Conservation (phyloP, 306 rosid species). For the Prunus mume region DNA sequence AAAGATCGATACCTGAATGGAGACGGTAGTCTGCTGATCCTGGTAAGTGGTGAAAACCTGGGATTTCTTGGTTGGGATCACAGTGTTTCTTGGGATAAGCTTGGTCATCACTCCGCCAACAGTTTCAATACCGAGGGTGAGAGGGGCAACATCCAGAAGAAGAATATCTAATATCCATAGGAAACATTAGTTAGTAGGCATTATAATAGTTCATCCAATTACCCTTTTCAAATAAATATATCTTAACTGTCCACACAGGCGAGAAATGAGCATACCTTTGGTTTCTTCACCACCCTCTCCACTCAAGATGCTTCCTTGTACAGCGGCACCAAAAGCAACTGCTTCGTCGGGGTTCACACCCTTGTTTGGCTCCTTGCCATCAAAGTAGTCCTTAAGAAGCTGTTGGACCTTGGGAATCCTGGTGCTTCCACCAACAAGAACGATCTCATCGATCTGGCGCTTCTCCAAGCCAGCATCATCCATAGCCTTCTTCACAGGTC, state of each 20-base stretch:
- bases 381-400: constrained; percentile 88
- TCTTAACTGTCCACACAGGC: not conserved
- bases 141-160: constrained; percentile 94
- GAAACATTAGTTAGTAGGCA: not conserved
- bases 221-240: not conserved
- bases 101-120: constrained; percentile 99
- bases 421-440: constrained; percentile 96
- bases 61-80: constrained; percentile 98
- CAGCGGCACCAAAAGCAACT: constrained; percentile 97
- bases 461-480: constrained; percentile 95
- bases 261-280: constrained; percentile 53
- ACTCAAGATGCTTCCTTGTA: constrained; percentile 96
- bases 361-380: constrained; percentile 98
- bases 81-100: constrained; percentile 97
- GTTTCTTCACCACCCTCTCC: constrained; percentile 99
- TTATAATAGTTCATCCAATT: not conserved
- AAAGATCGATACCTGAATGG: constrained; percentile 71
- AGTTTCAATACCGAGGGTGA: constrained; percentile 98
- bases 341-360: constrained; percentile 99
- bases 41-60: constrained; percentile 99
- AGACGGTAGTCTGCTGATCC: constrained; percentile 98
- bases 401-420: constrained; percentile 97
- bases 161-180: constrained; percentile 65
- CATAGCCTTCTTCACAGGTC: constrained; percentile 98
- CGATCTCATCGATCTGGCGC: constrained; percentile 87